Percentiles rank a stretch among this genome's conserved stretches.
phyloP scores from a whole-genome alignment of 1,139 yeast genomes.

The Protomyces inundatus region DNA sequence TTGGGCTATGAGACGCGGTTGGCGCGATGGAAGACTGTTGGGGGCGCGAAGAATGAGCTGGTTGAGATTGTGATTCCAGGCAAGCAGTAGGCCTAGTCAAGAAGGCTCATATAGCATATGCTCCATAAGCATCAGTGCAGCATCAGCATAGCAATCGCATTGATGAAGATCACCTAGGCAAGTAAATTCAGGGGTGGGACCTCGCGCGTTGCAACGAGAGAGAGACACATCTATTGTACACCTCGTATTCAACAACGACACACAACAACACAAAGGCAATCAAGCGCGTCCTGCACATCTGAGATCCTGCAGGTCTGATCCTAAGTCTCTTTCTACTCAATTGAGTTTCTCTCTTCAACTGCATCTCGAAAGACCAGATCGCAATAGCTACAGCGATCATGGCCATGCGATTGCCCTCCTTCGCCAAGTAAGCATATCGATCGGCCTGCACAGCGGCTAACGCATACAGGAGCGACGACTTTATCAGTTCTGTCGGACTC shows the following conservation, averaged over 20 bases:
- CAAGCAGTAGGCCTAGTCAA: not conserved
- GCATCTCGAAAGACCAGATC: too few relatives aligned
- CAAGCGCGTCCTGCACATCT: too few relatives aligned
- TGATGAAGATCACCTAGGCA: not conserved
- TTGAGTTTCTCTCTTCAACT: too few relatives aligned
- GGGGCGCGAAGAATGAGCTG: constrained; percentile 29
- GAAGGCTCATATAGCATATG: not conserved
- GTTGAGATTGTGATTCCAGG: constrained; percentile 3
- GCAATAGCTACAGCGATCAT: not conserved
- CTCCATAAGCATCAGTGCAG: not conserved
- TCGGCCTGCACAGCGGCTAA: too few relatives aligned
- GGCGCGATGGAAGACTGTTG: constrained; percentile 32
- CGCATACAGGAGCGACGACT: not conserved
- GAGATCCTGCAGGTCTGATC: too few relatives aligned
- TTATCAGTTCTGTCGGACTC: not conserved
- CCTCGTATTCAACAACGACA: too few relatives aligned
- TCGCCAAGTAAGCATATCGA: not conserved
- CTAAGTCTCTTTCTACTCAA: too few relatives aligned
- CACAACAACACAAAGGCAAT: too few relatives aligned
- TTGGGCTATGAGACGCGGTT: constrained; percentile 31
- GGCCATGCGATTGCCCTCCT: not conserved
- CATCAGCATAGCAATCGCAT: not conserved
- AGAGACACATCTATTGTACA: too few relatives aligned
- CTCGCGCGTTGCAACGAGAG: too few relatives aligned
- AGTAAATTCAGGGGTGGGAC: not conserved